A percentile compares a stretch with the other conserved stretches of the same genome.
phyloP scores from a whole-genome alignment of 2,329 filamentous ascomycete genomes.

The Aciculosporium take region DNA sequence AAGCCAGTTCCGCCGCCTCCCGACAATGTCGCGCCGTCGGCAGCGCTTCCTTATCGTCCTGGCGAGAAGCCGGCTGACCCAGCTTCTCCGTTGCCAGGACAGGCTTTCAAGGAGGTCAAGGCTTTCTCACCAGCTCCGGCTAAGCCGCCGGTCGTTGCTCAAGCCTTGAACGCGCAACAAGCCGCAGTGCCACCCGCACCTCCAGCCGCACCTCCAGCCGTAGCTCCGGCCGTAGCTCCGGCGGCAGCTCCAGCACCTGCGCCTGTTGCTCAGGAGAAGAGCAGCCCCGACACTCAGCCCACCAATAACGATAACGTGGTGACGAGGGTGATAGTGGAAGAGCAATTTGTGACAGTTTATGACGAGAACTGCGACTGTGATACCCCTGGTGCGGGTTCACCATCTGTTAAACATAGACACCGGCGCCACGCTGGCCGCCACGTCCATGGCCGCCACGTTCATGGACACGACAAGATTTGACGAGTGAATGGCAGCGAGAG shows the following conservation, averaged over 20 bases:
- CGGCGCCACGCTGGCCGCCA: slow-evolving; percentile 22
- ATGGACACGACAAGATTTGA: slow-evolving; percentile 20
- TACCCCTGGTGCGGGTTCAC: slow-evolving; percentile 2
- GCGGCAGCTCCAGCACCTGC: slow-evolving; percentile 6
- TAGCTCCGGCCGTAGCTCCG: no score
- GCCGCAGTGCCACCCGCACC: slow-evolving; percentile 6
- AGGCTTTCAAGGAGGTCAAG: slow-evolving; percentile 25
- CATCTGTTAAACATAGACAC: slow-evolving; percentile 8
- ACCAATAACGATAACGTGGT: slow-evolving; percentile 35
- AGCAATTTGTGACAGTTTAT: slow-evolving; percentile 40
- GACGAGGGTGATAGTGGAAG: slow-evolving; percentile 42
- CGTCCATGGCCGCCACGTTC: slow-evolving; percentile 28
- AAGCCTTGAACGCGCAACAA: background rate
- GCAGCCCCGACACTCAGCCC: slow-evolving; percentile 35
- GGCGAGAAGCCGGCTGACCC: slow-evolving; percentile 19
- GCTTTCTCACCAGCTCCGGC: background rate
- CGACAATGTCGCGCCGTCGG: slow-evolving; percentile 5
- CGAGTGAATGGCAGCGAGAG: slow-evolving; percentile 6
- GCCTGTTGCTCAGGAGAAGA: slow-evolving; percentile 15
- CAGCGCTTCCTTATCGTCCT: slow-evolving; percentile 22
- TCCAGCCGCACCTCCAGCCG: no score
- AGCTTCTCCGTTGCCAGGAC: slow-evolving; percentile 24
- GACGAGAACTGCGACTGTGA: slow-evolving; percentile 23
- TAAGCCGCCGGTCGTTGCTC: background rate
- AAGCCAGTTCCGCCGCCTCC: slow-evolving; percentile 2